phyloP scores from a whole-genome alignment of 1,284 basidiomycete genomes.

The Rhodotorula sp. region DNA sequence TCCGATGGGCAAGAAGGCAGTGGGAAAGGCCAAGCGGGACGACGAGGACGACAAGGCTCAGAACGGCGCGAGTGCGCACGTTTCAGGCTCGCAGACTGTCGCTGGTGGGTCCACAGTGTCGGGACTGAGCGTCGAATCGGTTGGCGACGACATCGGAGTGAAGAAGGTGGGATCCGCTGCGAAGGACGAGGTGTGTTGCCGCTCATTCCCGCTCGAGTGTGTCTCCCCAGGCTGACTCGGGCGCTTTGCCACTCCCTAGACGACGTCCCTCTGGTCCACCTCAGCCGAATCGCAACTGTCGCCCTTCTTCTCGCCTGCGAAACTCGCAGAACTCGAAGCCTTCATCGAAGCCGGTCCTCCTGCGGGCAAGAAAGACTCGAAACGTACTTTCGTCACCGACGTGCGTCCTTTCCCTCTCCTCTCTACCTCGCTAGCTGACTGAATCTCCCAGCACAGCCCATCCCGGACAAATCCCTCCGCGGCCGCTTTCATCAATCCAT shows the following conservation, averaged over 20 bases:
- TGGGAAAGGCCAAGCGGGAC: slow-evolving; percentile 6
- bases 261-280: slow-evolving; percentile 18
- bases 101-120: too few species aligned
- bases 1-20: slow-evolving; percentile 50
- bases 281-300: background rate
- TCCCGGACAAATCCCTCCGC: slow-evolving; percentile 74
- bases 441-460: slow-evolving; percentile 58
- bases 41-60: background rate
- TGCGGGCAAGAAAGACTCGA: background rate
- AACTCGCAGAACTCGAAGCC: slow-evolving; percentile 25
- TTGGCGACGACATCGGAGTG: too few species aligned
- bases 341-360: slow-evolving; percentile 24
- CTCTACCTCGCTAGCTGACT: background rate
- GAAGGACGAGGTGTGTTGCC: slow-evolving; percentile 7
- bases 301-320: slow-evolving; percentile 9
- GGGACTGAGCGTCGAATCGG: too few species aligned
- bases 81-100: too few species aligned
- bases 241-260: background rate
- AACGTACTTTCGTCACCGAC: slow-evolving; percentile 11
- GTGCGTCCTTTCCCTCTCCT: background rate
- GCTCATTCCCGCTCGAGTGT: too few species aligned
- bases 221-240: too few species aligned
- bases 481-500: slow-evolving; percentile 78
- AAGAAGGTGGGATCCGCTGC: too few species aligned
- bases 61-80: too few species aligned